Percentiles rank a stretch among this genome's conserved stretches.
These are phyloP conservation scores for Antitrichia curtipendula DNA, from an alignment of 225 moss, liverwort and hornwort genomes.

Conservation along the genomic window DNA sequence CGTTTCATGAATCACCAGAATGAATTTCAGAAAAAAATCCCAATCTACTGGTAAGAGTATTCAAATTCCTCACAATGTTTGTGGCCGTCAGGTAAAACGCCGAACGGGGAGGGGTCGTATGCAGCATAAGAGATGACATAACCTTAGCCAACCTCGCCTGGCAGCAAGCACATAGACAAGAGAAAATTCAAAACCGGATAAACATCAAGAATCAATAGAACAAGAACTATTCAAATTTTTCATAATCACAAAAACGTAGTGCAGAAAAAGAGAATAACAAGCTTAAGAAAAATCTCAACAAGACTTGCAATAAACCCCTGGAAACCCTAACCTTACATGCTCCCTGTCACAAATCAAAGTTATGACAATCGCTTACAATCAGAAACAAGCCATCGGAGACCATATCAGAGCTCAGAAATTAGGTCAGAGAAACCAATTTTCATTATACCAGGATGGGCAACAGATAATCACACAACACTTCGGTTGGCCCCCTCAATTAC, in stretches of 20 bases:
- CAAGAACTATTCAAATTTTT: not conserved
- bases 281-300: not conserved
- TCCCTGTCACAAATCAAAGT: not conserved
- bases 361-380: not conserved
- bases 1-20: not conserved
- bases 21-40: not conserved
- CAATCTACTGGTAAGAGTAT: not conserved
- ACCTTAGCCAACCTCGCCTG: constrained; percentile 81
- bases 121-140: constrained; percentile 70
- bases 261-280: not conserved
- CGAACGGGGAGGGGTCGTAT: constrained; percentile 42
- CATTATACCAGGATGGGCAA: not conserved
- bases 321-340: not conserved
- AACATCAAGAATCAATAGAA: not conserved
- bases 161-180: not conserved
- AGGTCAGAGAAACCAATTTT: not conserved
- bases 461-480: not conserved
- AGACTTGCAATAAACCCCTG: not conserved
- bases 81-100: constrained; percentile 58
- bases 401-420: not conserved
- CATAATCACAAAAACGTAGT: not conserved
- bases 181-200: not conserved
- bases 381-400: not conserved
- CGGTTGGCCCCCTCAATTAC: constrained; percentile 12
- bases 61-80: constrained; percentile 54